These are phyloP conservation scores for Suillus brevipes DNA, from an alignment of 768 basidiomycete genomes.

Conservation along the genomic window DNA sequence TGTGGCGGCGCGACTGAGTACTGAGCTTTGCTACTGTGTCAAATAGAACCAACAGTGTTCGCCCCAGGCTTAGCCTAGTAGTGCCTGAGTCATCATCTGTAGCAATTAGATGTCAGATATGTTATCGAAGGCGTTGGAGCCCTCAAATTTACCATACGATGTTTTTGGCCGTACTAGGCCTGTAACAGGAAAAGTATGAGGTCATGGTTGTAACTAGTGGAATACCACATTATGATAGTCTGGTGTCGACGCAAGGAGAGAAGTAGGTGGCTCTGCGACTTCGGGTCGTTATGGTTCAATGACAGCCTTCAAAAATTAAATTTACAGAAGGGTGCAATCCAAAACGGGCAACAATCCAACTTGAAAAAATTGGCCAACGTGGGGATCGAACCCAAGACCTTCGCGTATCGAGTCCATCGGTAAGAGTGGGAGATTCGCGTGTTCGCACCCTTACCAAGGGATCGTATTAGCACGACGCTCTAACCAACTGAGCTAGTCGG, in stretches of 20 bases:
- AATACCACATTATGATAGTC: background rate
- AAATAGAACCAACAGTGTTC: background rate
- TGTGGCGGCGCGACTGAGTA: background rate
- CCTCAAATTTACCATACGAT: background rate
- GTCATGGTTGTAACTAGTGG: background rate
- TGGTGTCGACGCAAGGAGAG: background rate
- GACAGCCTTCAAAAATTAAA: background rate
- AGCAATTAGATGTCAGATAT: background rate
- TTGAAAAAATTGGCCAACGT: constrained; percentile 49
- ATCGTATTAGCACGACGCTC: constrained; percentile 76
- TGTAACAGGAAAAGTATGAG: background rate
- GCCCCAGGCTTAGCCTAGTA: too few species aligned
- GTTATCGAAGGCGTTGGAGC: background rate
- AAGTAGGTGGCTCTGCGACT: too few species aligned
- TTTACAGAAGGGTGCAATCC: too few species aligned
- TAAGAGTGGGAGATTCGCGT: background rate
- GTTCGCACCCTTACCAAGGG: background rate
- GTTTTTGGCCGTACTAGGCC: background rate
- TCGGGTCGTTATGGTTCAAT: background rate
- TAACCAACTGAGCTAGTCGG: constrained; percentile 94
- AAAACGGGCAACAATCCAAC: background rate
- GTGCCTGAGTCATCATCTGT: too few species aligned
- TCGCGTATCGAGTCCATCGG: constrained; percentile 41
- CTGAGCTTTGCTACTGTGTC: background rate
- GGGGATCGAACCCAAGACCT: constrained; percentile 74